Percentiles rank a stretch among this genome's conserved stretches.
Evolutionary conservation across 208 protist species (phyloP).

Genomic region (Crithidia acanthocephali): DNA sequence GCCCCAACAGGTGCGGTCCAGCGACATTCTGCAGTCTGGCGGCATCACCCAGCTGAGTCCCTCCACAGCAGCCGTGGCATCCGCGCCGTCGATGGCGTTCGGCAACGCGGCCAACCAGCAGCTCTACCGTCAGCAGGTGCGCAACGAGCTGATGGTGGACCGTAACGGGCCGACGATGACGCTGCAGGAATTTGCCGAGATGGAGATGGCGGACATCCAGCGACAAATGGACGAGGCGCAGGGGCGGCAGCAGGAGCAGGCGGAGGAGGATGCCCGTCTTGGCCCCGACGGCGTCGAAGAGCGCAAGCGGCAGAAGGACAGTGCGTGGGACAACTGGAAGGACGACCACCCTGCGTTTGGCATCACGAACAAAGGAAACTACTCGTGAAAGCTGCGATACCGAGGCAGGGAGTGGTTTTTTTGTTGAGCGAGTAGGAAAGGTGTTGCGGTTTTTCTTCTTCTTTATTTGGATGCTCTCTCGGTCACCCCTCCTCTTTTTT

Average conservation of each 20-base stretch:
- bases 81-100: conserved; percentile 7
- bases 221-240: conserved; percentile 68
- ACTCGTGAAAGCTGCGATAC: no score
- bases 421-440: no score
- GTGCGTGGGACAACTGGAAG: conserved; percentile 81
- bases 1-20: conserved; percentile 40
- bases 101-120: conserved; percentile 39
- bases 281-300: conserved; percentile 88
- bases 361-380: conserved; percentile 83
- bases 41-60: conserved; percentile 4
- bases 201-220: conserved; percentile 84
- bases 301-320: conserved; percentile 81
- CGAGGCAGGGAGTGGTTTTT: no score
- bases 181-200: conserved; percentile 84
- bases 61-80: not conserved
- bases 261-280: conserved; percentile 80
- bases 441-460: no score
- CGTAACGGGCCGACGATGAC: conserved; percentile 87
- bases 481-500: not conserved
- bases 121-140: conserved; percentile 71
- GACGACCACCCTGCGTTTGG: conserved; percentile 85
- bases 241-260: conserved; percentile 41
- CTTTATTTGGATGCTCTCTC: not conserved
- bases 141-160: conserved; percentile 78
- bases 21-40: conserved; percentile 29